phyloP scores from a whole-genome alignment of 2,329 filamentous ascomycete genomes.

The Fonsecaea erecta region DNA sequence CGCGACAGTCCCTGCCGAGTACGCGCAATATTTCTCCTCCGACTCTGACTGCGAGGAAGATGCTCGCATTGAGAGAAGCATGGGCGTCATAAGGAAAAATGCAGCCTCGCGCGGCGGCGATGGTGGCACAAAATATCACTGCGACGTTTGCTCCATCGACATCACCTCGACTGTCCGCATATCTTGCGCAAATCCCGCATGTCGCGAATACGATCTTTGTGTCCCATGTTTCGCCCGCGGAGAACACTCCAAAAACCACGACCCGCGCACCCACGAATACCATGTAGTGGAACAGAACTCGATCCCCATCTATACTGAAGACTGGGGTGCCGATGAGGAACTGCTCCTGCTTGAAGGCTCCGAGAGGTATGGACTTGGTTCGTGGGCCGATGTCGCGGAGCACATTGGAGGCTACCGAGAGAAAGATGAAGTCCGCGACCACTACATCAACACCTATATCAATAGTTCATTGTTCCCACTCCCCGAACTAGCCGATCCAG shows the following conservation, averaged over 20 bases:
- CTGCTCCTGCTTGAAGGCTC: slow-evolving; percentile 89
- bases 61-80: slow-evolving; percentile 53
- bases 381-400: slow-evolving; percentile 97
- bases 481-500: slow-evolving; percentile 80
- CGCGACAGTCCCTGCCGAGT: slow-evolving; percentile 31
- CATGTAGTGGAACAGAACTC: slow-evolving; percentile 98
- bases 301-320: slow-evolving; percentile 90
- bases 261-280: slow-evolving; percentile 83
- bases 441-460: slow-evolving; percentile 88
- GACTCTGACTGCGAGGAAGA: slow-evolving; percentile 45
- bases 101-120: slow-evolving; percentile 83
- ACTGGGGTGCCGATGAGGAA: slow-evolving; percentile 98
- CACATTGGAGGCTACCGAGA: slow-evolving; percentile 94
- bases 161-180: slow-evolving; percentile 98
- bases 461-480: slow-evolving; percentile 83
- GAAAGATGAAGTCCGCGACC: slow-evolving; percentile 94
- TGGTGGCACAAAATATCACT: slow-evolving; percentile 92
- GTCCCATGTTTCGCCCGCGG: slow-evolving; percentile 91
- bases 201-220: slow-evolving; percentile 94
- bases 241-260: slow-evolving; percentile 78
- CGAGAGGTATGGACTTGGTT: slow-evolving; percentile 93
- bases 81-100: slow-evolving; percentile 98
- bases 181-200: slow-evolving; percentile 79
- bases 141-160: slow-evolving; percentile 94
- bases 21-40: slow-evolving; percentile 38